phyloP scores from a whole-genome alignment of 2,329 filamentous ascomycete genomes.

The Arthroderma uncinatum region DNA sequence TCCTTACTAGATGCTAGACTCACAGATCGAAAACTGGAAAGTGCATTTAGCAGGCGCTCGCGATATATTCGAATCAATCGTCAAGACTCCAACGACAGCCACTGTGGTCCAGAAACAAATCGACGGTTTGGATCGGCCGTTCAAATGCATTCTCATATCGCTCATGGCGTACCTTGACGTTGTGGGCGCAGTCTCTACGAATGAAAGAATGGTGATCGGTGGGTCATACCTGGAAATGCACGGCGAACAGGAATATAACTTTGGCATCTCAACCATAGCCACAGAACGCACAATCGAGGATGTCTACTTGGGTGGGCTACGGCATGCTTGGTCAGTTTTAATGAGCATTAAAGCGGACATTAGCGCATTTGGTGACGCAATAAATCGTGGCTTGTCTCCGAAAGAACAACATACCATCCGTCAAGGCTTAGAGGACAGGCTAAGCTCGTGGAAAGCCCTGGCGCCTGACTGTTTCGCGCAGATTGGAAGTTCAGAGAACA shows the following conservation, averaged over 20 bases:
- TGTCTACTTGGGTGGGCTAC: not conserved
- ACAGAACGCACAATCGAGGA: not conserved
- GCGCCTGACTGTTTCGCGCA: not conserved
- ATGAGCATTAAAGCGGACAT: not conserved
- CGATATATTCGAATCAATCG: conserved; percentile 28
- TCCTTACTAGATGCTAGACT: conserved; percentile 28
- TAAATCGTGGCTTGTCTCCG: not conserved
- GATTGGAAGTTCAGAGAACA: conserved; percentile 15
- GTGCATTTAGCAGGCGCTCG: conserved; percentile 31
- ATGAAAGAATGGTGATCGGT: conserved; percentile 28
- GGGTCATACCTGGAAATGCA: conserved; percentile 31
- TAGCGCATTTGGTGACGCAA: not conserved
- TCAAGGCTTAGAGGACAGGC: not conserved
- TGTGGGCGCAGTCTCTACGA: conserved; percentile 30
- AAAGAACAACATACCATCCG: not conserved
- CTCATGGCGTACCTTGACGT: conserved; percentile 32
- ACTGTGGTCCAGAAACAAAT: not conserved
- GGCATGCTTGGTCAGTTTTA: not conserved
- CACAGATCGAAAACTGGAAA: conserved; percentile 29
- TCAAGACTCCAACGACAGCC: conserved; percentile 12
- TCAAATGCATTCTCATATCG: conserved; percentile 30
- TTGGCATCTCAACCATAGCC: not conserved
- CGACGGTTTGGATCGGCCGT: conserved; percentile 19
- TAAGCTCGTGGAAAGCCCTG: not conserved
- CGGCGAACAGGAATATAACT: not conserved